Evolutionary conservation across 2,329 filamentous ascomycete genomes (phyloP).

Genomic region (Xylariaceae sp.): DNA sequence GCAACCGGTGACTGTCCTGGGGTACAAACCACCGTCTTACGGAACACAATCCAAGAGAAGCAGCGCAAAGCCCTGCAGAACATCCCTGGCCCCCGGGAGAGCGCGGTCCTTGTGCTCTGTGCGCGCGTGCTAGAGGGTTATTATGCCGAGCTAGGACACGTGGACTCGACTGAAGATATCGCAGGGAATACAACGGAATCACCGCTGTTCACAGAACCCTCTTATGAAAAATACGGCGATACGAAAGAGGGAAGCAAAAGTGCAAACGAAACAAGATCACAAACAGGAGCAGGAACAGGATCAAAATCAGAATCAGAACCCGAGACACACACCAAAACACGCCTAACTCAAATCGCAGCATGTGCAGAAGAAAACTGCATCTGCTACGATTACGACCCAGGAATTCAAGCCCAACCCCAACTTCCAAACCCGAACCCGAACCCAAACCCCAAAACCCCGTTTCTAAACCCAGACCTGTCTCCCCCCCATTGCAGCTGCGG

Average conservation of each 20-base stretch:
- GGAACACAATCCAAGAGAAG: background rate
- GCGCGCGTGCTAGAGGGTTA: slow-evolving; percentile 20
- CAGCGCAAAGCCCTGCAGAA: background rate
- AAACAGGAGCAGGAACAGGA: background rate
- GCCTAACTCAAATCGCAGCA: slow-evolving; percentile 1
- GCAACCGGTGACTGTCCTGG: no score
- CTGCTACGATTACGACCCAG: slow-evolving; percentile 13
- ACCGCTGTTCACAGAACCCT: no score
- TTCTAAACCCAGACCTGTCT: no score
- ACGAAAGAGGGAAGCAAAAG: no score
- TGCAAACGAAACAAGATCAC: no score
- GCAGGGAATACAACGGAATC: no score
- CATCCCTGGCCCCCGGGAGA: slow-evolving; percentile 11
- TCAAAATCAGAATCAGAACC: no score
- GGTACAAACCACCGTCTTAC: no score
- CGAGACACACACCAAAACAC: background rate
- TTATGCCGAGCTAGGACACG: slow-evolving; percentile 11
- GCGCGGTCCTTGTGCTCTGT: slow-evolving; percentile 19
- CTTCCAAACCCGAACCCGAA: no score
- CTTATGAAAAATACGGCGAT: no score
- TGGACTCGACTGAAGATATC: background rate
- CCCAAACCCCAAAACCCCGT: no score
- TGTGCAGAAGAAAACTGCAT: slow-evolving; percentile 1
- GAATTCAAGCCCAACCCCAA: background rate
- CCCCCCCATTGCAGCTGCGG: slow-evolving; percentile 5